Base-by-base conservation (phyloP, 805 yeast genomes). In the Lachancea cidri region DNA sequence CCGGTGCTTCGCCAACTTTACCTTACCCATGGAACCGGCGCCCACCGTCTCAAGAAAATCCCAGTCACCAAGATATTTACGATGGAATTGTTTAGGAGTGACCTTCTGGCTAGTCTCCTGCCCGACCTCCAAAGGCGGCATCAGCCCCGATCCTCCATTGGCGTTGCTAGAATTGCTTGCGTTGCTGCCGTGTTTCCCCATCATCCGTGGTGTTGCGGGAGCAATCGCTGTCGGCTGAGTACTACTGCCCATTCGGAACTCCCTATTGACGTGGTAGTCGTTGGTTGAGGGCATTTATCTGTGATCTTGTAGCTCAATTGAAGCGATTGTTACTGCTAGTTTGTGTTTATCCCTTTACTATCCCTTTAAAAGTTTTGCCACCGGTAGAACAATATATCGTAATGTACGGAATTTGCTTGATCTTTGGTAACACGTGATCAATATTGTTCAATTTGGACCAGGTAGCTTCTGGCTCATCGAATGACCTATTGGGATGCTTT, bases 21-120 rank as follows among this genome's bases (percentile, higher is more conserved):
- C 99, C 62, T 91, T 94, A 44, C 99, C 99, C 98, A 93, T 93
- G 0, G 96, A 87, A 3, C 99, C 98, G 2, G 98, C 96, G 33
- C 99, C 99, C 35, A 93, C 85, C 2, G 96, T 88, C 64, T 87
- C 87, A 43, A 86, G 74, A 53, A 91, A 89, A 53, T 86, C 95
- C 98, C 98, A 91, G 50, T 93, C 96, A 11, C 98, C 98, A 41
- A 91, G 83, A 4, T 95, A 75, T 44, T 83, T 83, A 49, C 98
- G 77, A 60, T 88, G 91, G 52, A 85, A 84, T 51, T 63, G 69
- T 37, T 62, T 68, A 41, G 42, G 52, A 35, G 9, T 13, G 14
- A 14, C 15, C 2, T 35, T 36, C 27, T 25, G 16, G 24, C 31
- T 8, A 41, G 34, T 17, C 40, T 37, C 43, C 30, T 48, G 44